phyloP scores from a whole-genome alignment of 208 protist genomes.

The Endotrypanum monterogeii region DNA sequence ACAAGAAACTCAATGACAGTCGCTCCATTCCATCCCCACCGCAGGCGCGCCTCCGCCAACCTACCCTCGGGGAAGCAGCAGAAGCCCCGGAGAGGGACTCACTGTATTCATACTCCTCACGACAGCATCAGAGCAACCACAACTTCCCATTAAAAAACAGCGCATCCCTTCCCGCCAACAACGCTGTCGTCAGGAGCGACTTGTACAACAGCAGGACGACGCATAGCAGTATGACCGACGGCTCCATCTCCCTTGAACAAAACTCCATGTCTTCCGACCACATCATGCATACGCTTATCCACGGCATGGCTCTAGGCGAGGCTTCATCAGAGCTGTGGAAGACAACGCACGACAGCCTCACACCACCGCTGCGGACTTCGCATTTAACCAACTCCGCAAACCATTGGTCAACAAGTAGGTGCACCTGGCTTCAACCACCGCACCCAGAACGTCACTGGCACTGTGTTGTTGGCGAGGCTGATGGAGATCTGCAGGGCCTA shows the following conservation, averaged over 20 bases:
- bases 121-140: constrained; percentile 13
- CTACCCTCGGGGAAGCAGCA: not conserved
- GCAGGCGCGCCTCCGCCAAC: too few relatives aligned
- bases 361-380: not conserved
- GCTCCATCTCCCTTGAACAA: constrained; percentile 16
- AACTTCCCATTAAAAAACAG: constrained; percentile 21
- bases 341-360: not conserved
- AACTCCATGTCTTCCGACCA: constrained; percentile 27
- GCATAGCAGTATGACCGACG: constrained; percentile 18
- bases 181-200: not conserved
- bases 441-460: not conserved
- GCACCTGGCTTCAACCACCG: not conserved
- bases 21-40: not conserved
- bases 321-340: constrained; percentile 7
- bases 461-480: not conserved
- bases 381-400: not conserved
- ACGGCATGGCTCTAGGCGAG: constrained; percentile 38
- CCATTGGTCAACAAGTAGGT: not conserved
- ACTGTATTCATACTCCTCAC: constrained; percentile 9
- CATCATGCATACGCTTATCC: constrained; percentile 31
- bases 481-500: too few relatives aligned
- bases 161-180: constrained; percentile 12
- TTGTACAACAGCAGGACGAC: not conserved
- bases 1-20: not conserved
- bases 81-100: constrained; percentile 3